Percentiles rank a stretch among this genome's conserved stretches.
These are phyloP conservation scores for Chaetothyriales sp. DNA, from an alignment of 2,329 filamentous ascomycete species.

Conservation along the genomic window DNA sequence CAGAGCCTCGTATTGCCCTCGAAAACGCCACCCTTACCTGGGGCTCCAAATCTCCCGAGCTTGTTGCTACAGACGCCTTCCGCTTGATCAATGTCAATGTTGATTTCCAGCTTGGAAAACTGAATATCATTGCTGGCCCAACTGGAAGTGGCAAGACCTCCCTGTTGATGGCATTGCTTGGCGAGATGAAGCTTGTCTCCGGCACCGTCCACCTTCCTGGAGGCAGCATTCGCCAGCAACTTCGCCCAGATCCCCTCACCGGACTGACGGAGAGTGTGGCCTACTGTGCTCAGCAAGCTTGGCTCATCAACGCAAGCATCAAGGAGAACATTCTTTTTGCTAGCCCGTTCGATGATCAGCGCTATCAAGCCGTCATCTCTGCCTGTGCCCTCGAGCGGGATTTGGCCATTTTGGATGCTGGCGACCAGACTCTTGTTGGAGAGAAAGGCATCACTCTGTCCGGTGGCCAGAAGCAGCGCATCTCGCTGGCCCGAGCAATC, in stretches of 20 bases:
- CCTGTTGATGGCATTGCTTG: constrained; percentile 83
- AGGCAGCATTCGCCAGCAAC: constrained; percentile 69
- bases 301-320: constrained; percentile 91
- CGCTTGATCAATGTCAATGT: constrained; percentile 70
- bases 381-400: constrained; percentile 86
- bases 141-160: constrained; percentile 95
- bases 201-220: constrained; percentile 76
- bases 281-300: constrained; percentile 92
- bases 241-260: constrained; percentile 66
- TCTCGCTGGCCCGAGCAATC: constrained; percentile 89
- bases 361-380: constrained; percentile 76
- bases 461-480: constrained; percentile 92
- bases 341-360: constrained; percentile 59
- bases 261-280: constrained; percentile 81
- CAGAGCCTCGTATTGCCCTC: constrained; percentile 67
- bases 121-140: constrained; percentile 85
- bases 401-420: constrained; percentile 77
- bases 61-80: constrained; percentile 54
- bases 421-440: constrained; percentile 84
- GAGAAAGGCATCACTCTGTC: constrained; percentile 96
- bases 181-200: constrained; percentile 79
- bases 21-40: constrained; percentile 74
- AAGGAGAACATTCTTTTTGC: constrained; percentile 93
- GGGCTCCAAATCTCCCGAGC: constrained; percentile 46
- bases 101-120: constrained; percentile 66